Base-by-base conservation (phyloP, 2,329 filamentous ascomycete genomes). In the Aspergillus ibericus region DNA sequence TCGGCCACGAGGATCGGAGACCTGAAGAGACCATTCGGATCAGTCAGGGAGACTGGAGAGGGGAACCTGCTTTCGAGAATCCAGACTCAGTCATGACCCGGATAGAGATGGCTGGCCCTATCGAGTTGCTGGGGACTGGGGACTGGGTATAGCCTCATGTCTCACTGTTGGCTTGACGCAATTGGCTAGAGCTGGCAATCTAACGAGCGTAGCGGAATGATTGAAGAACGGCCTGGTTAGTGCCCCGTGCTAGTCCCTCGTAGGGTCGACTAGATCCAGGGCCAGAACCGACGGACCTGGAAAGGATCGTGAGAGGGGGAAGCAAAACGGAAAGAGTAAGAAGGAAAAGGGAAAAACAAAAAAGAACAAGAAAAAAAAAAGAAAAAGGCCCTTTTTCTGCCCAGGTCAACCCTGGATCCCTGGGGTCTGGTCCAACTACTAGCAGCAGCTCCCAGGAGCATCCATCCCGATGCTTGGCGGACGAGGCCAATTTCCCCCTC, bases 151-250 rank as follows among this genome's bases (percentile, higher is more conserved):
- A 42, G 51, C 38, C 36, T 53, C 36, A 42, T 53, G 51, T 53
- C 51, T 53, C 51, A 53, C 36, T 34, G 38, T 25, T 18, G 36
- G 25, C 51, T 51, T 22, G 22, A 22, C 36, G 32, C 25, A 36
- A 51, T 35, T 51, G 49, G 49, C 32, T 51, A 35, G 49, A 51
- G 20, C 49, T 38, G 49, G 38, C 38, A 12, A 51, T 51, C 27
- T 36, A 53, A 53, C 51, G 22, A 32, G 38, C 36, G 51, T 53
- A 53, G 40, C 35, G 51, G 51, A 53, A 42, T 42, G 51, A 53
- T 53, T 53, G 51, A 53, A 53, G 51, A 53, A 53, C 20, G 32
- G 38, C 38, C 51, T 32, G 42, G 38, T 40, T 40, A 48, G 44
- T 29, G 44, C 15, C 22, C 44, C n/a, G 27, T 42, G 38, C 44